A percentile compares a stretch with the other conserved stretches of the same genome.
Conservation (phyloP, 2,329 filamentous ascomycete genomes). For the Macrophomina tecta region DNA sequence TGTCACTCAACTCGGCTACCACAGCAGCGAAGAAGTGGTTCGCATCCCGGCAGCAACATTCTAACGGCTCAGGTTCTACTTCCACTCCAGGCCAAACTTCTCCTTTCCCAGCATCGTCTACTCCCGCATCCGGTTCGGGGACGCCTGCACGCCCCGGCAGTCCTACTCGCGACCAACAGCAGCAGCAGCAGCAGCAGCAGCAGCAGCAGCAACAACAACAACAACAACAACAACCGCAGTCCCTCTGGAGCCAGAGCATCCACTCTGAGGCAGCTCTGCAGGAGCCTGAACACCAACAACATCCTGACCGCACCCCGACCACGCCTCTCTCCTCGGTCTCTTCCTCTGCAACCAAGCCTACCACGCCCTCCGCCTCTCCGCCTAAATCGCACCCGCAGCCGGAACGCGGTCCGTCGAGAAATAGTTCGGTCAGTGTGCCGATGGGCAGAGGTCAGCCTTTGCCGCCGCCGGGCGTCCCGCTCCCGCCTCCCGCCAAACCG, state of each 20-base stretch:
- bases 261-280: not conserved
- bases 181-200: too few relatives aligned
- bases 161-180: slow-evolving; percentile 1
- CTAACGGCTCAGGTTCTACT: not conserved
- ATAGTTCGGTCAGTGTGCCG: slow-evolving; percentile 50
- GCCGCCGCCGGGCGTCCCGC: slow-evolving; percentile 78
- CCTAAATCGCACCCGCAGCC: not conserved
- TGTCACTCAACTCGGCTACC: slow-evolving; percentile 55
- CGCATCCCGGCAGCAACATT: slow-evolving; percentile 44
- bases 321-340: not conserved
- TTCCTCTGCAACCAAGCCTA: not conserved
- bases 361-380: not conserved
- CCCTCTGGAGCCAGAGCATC: not conserved
- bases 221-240: not conserved
- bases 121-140: not conserved
- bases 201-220: slow-evolving; percentile 3
- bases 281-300: not conserved
- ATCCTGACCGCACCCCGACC: not conserved
- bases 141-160: slow-evolving; percentile 4
- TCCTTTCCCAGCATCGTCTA: not conserved
- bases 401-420: not conserved
- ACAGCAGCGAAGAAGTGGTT: slow-evolving; percentile 68
- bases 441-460: slow-evolving; percentile 84
- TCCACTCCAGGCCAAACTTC: not conserved
- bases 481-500: slow-evolving; percentile 71